A percentile compares a stretch with the other conserved stretches of the same genome.
Conservation (phyloP, 1,139 yeast genomes). For the Hemisphaericaspora subhashii region DNA sequence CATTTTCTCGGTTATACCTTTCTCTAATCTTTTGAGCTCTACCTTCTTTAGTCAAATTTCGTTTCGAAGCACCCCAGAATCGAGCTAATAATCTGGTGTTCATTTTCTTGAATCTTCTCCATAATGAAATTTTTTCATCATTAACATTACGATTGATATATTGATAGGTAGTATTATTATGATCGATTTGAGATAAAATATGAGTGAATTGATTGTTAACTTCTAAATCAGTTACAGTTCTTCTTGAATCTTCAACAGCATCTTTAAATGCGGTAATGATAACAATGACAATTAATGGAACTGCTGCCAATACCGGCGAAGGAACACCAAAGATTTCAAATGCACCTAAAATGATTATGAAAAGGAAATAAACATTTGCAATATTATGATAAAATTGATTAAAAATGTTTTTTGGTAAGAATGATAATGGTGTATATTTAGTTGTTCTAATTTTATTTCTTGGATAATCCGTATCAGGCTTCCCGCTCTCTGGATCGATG, state of each 20-base stretch:
- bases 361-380: conserved; percentile 56
- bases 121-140: conserved; percentile 50
- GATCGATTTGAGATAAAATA: conserved; percentile 28
- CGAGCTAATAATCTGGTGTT: conserved; percentile 34
- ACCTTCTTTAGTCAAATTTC: conserved; percentile 39
- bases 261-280: conserved; percentile 55
- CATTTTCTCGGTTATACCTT: conserved; percentile 12
- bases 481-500: conserved; percentile 47
- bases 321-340: conserved; percentile 60
- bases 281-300: conserved; percentile 60
- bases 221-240: conserved; percentile 54
- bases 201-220: conserved; percentile 53
- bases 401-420: conserved; percentile 52
- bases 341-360: conserved; percentile 52
- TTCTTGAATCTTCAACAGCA: conserved; percentile 57
- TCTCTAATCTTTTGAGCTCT: conserved; percentile 34
- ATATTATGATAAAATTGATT: conserved; percentile 52
- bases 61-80: conserved; percentile 29
- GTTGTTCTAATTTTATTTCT: conserved; percentile 62
- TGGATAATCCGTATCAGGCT: conserved; percentile 36
- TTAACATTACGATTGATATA: conserved; percentile 45
- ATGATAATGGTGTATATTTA: conserved; percentile 56
- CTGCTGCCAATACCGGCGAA: conserved; percentile 54
- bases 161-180: conserved; percentile 16
- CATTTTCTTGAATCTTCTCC: conserved; percentile 63